Conservation (phyloP, 2,329 filamentous ascomycete genomes). For the Sclerotinia sclerotiorum region DNA sequence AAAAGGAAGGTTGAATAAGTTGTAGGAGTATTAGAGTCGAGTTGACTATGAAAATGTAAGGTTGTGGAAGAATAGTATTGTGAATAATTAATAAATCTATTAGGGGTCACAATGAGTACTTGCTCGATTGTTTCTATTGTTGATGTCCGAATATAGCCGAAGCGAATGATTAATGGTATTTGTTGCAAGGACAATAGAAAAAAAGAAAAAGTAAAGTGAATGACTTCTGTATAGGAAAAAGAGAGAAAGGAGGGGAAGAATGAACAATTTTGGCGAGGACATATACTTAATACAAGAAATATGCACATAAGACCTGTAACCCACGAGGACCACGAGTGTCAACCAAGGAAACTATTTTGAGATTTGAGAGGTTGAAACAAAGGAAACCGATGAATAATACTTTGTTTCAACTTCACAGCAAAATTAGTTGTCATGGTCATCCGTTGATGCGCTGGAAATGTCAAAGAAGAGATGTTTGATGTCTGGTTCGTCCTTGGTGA, state of each 20-base stretch:
- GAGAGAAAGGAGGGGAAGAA: not conserved
- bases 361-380: constrained; percentile 3
- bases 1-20: not conserved
- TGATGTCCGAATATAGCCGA: not conserved
- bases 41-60: not conserved
- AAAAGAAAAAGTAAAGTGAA: constrained; percentile 13
- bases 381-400: not conserved
- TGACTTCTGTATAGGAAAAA: not conserved
- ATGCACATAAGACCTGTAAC: not conserved
- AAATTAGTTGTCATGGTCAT: not conserved
- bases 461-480: not conserved
- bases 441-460: not conserved
- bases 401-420: constrained; percentile 14
- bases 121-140: constrained; percentile 20
- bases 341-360: constrained; percentile 15
- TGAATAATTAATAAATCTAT: constrained; percentile 16
- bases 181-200: constrained; percentile 12
- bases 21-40: constrained; percentile 20
- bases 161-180: not conserved
- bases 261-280: not conserved
- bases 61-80: not conserved
- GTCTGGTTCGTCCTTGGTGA: constrained; percentile 11
- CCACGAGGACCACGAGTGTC: not conserved
- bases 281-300: constrained; percentile 5
- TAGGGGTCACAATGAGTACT: constrained; percentile 20